Percentiles rank a stretch among this genome's conserved stretches.
phyloP scores from a whole-genome alignment of 2,329 filamentous ascomycete genomes.

The Colletotrichum lentis region DNA sequence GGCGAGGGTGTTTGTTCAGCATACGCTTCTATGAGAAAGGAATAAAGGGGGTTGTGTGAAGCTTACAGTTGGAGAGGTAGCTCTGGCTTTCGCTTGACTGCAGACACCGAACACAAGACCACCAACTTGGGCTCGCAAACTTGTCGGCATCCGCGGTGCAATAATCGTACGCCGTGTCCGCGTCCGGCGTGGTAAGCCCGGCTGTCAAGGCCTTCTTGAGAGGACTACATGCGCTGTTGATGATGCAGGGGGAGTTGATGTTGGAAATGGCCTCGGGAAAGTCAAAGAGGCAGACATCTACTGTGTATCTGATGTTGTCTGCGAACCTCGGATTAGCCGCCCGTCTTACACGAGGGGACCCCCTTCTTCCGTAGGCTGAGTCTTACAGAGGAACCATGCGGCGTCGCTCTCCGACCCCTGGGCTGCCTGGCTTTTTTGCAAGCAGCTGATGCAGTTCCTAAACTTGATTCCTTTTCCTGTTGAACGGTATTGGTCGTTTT shows the following conservation, averaged over 20 bases:
- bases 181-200: constrained; percentile 44
- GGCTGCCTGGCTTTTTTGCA: constrained; percentile 55
- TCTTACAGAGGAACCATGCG: constrained; percentile 59
- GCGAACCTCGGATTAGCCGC: neutral
- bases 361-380: neutral
- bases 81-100: constrained; percentile 50
- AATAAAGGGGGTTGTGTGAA: neutral
- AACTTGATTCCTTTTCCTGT: constrained; percentile 54
- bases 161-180: constrained; percentile 49
- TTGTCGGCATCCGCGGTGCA: constrained; percentile 51
- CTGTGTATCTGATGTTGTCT: constrained; percentile 61
- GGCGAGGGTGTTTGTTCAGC: neutral
- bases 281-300: constrained; percentile 57
- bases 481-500: constrained; percentile 51
- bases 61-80: constrained; percentile 61
- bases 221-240: constrained; percentile 52
- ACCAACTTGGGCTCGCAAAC: constrained; percentile 46
- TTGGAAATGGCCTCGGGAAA: constrained; percentile 43
- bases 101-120: constrained; percentile 55
- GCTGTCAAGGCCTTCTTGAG: constrained; percentile 50
- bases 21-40: neutral
- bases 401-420: constrained; percentile 53
- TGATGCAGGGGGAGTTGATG: constrained; percentile 54
- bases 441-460: constrained; percentile 56
- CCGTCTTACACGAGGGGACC: neutral